phyloP scores from a whole-genome alignment of 177 flowering plant genomes.

The Vitis hybrid region DNA sequence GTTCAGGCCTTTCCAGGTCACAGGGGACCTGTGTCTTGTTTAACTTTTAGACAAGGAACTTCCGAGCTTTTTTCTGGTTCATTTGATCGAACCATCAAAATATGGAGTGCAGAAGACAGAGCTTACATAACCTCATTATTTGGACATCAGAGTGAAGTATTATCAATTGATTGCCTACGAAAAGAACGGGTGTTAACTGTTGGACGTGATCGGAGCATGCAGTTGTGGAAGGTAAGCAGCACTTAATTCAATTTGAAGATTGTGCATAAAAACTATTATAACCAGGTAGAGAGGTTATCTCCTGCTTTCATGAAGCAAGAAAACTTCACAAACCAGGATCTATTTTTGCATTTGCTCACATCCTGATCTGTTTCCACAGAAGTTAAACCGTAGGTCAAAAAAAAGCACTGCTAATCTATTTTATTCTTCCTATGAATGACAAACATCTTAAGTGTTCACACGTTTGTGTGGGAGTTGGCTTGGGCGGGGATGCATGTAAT shows the following conservation, averaged over 20 bases:
- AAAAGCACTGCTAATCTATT: no score
- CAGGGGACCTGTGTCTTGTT: slow-evolving; percentile 81
- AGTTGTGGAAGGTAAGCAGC: slow-evolving; percentile 68
- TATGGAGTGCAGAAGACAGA: slow-evolving; percentile 93
- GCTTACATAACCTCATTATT: slow-evolving; percentile 71
- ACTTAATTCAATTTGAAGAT: not conserved
- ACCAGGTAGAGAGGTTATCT: no score
- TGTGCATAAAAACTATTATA: no score
- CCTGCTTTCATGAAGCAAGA: no score
- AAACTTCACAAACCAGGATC: no score
- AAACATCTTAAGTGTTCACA: no score
- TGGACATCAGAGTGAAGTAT: slow-evolving; percentile 91
- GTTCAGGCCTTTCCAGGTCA: slow-evolving; percentile 95
- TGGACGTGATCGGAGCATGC: slow-evolving; percentile 97
- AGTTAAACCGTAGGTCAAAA: no score
- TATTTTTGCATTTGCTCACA: no score
- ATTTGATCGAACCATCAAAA: slow-evolving; percentile 80
- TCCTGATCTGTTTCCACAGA: no score
- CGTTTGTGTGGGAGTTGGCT: no score
- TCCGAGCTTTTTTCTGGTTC: slow-evolving; percentile 89
- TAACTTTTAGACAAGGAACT: slow-evolving; percentile 84
- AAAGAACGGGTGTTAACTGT: slow-evolving; percentile 80
- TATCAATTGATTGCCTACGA: slow-evolving; percentile 74
- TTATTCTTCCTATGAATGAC: no score
- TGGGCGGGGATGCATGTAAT: no score